Conservation (phyloP, 192 early-diverging fungal species). For the Coemansia sp. region DNA sequence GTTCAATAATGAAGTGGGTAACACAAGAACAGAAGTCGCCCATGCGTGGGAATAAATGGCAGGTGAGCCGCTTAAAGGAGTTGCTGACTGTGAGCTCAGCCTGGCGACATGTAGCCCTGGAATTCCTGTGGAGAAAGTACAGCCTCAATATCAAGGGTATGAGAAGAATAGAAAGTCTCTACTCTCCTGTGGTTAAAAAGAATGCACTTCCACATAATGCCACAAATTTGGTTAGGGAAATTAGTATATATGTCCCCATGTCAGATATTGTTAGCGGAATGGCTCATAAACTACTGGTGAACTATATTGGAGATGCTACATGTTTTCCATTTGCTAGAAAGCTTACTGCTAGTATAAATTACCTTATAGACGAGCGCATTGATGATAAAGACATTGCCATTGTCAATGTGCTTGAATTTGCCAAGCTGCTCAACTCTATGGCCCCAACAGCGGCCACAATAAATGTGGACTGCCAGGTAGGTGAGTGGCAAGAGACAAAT, state of each 20-base stretch:
- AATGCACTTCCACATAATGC: too few species aligned
- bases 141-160: neutral
- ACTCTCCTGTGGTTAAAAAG: neutral
- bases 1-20: neutral
- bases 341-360: neutral
- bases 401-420: neutral
- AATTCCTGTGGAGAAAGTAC: neutral
- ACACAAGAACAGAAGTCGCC: neutral
- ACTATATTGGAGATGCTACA: neutral
- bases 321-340: neutral
- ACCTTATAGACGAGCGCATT: neutral
- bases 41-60: neutral
- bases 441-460: neutral
- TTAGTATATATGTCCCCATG: too few species aligned
- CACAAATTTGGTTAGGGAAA: too few species aligned
- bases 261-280: neutral
- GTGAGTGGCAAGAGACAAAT: too few species aligned
- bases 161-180: neutral
- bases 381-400: neutral
- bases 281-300: neutral
- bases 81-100: neutral
- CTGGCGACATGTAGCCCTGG: neutral
- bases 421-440: neutral
- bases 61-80: neutral
- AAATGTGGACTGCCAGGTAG: neutral